A percentile compares a stretch with the other conserved stretches of the same genome.
phyloP scores from a whole-genome alignment of 176 grass and related monocot species.

The Oryza meyeriana region DNA sequence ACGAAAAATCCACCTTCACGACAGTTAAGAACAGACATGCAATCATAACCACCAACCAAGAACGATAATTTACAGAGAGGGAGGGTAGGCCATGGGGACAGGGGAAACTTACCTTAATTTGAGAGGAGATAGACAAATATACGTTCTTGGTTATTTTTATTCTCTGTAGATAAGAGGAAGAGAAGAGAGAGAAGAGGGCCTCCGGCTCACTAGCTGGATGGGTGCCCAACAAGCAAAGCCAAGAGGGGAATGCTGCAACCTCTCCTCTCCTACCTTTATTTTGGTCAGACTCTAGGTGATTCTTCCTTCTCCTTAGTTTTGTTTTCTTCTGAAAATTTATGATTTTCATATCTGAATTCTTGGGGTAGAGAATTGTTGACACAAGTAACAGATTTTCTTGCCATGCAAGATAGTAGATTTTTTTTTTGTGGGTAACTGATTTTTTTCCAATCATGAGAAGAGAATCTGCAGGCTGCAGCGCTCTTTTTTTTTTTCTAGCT shows the following conservation, averaged over 20 bases:
- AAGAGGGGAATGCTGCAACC: background rate
- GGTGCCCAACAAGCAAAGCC: constrained; percentile 18
- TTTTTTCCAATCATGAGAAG: constrained; percentile 1
- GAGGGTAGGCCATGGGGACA: background rate
- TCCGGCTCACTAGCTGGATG: background rate
- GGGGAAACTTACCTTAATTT: constrained; percentile 6
- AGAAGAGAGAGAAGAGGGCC: background rate
- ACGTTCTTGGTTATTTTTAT: constrained; percentile 2
- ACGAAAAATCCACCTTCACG: background rate
- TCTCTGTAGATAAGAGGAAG: constrained; percentile 36
- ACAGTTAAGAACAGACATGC: background rate
- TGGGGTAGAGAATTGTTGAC: background rate
- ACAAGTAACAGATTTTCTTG: constrained; percentile 7
- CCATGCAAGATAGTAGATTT: constrained; percentile 22
- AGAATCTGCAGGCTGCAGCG: background rate
- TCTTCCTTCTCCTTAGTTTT: constrained; percentile 1
- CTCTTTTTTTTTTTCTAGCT: background rate
- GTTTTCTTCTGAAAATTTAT: background rate
- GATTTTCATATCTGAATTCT: constrained; percentile 13
- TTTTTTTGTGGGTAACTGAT: constrained; percentile 12
- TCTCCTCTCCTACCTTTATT: background rate
- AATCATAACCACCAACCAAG: background rate
- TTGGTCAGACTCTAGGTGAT: constrained; percentile 5
- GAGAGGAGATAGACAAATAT: constrained; percentile 1
- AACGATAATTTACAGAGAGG: background rate